Percentiles rank a stretch among this genome's conserved stretches.
Conservation (phyloP, 257 asterid genomes). For the Penstemon barbatus region DNA sequence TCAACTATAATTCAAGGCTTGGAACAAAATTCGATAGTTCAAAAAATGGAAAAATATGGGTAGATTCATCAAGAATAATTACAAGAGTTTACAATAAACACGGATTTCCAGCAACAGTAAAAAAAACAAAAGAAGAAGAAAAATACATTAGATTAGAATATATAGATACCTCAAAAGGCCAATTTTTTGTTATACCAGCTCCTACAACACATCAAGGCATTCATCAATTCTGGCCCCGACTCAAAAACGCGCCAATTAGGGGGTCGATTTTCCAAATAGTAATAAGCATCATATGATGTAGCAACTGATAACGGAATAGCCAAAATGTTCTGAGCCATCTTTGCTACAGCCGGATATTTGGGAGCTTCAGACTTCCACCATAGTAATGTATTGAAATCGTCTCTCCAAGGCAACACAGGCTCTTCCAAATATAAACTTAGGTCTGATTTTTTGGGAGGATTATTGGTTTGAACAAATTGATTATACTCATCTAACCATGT, state of each 20-base stretch:
- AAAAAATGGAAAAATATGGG: no score
- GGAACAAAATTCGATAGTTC: no score
- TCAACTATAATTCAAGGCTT: no score
- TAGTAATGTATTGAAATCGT: slow-evolving; percentile 16
- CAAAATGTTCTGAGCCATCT: slow-evolving; percentile 25
- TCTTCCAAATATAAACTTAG: slow-evolving; percentile 23
- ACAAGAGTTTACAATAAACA: no score
- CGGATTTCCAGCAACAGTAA: no score
- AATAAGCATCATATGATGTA: slow-evolving; percentile 21
- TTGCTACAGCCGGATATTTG: slow-evolving; percentile 18
- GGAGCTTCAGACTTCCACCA: slow-evolving; percentile 23
- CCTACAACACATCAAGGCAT: slow-evolving; percentile 29
- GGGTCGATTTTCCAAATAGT: slow-evolving; percentile 8
- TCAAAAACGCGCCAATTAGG: slow-evolving; percentile 1
- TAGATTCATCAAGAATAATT: no score
- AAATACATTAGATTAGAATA: no score
- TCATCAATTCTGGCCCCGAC: slow-evolving; percentile 7
- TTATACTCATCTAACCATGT: neutral
- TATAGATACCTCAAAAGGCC: no score
- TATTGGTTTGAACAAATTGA: neutral
- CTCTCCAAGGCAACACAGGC: slow-evolving; percentile 20
- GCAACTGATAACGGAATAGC: slow-evolving; percentile 28
- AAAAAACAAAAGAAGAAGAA: no score
- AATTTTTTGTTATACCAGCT: slow-evolving; percentile 4
- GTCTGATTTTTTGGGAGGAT: neutral